Evolutionary conservation across 2,329 filamentous ascomycete genomes (phyloP), one percentile per base, ranked within the genome.

Genomic region (Cladobotryum protrusum): DNA sequence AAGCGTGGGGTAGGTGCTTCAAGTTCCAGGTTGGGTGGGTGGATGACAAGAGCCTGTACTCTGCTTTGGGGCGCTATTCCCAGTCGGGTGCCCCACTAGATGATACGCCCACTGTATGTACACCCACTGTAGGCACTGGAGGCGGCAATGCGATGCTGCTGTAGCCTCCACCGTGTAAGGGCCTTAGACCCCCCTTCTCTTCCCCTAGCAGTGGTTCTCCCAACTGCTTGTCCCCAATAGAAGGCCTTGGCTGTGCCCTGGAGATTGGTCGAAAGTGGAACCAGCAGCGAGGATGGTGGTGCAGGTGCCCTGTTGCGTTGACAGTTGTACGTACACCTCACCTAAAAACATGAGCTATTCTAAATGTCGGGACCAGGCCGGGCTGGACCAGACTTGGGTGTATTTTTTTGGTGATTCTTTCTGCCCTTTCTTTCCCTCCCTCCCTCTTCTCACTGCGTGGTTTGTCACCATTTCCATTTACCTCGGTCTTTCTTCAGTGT

Each of bases 1-100:
- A 40, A 33, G 49, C 49, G 49, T 51, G 49, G 49, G 49, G 49
- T 51, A 51, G 49, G 49, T 51, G 47, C 24, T 29, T 29, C 24
- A 29, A 29, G 24, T 29, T 4, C 24, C 24, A 8, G 24, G 43
- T 45, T 45, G 43, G 43, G 40, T 24, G 35, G 45, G 49, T 45
- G 45, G 47, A 46, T 29, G 24, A 9, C 24, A 29, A 29, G 24
- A 29, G 24, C 24, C 24, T 9, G 6, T 29, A 29, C 24, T 29
- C 24, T 9, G 24, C 11, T 29, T 29, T 29, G 11, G 24, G 40
- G 49, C 49, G 45, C 49, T 51, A 37, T 45, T 46, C 48, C 36
- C 36, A 42, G 48, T 19, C 37, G 35, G 33, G 47, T 7, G 44
- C 49, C 41, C 49, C 44, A 40, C 45, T 33, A 29, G 45, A 47